phyloP scores from a whole-genome alignment of 176 grass and related monocot genomes.

The Olyra latifolia region DNA sequence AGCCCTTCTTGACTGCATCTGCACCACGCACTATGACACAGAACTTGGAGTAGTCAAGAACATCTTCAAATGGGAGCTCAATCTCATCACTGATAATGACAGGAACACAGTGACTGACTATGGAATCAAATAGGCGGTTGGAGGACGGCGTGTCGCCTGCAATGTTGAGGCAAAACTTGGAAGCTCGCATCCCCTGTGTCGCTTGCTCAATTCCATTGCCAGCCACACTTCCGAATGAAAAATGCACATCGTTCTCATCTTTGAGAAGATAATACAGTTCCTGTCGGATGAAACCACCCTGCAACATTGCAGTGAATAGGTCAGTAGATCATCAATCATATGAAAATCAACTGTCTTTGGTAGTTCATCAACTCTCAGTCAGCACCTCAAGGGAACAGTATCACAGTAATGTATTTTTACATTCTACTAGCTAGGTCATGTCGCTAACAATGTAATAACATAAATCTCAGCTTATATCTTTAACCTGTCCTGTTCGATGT shows the following conservation, averaged over 20 bases:
- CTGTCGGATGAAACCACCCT: constrained; percentile 67
- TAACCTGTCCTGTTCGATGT: not conserved
- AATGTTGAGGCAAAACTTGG: constrained; percentile 73
- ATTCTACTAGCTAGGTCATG: not conserved
- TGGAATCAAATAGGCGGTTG: constrained; percentile 67
- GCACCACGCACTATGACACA: constrained; percentile 46
- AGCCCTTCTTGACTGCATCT: constrained; percentile 59
- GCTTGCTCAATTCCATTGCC: constrained; percentile 53
- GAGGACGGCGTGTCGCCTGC: constrained; percentile 69
- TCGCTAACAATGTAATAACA: not conserved
- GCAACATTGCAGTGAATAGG: constrained; percentile 10
- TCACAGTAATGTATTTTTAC: not conserved
- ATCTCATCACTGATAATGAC: constrained; percentile 67
- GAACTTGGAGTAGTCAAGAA: constrained; percentile 66
- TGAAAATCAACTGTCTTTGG: not conserved
- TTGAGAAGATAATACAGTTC: constrained; percentile 73
- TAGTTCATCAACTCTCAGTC: not conserved
- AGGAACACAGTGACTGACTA: constrained; percentile 63
- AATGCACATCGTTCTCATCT: constrained; percentile 70
- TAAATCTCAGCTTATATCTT: not conserved
- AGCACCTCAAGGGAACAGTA: not conserved
- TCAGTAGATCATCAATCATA: constrained; percentile 13
- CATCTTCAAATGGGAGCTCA: constrained; percentile 68
- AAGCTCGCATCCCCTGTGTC: constrained; percentile 52
- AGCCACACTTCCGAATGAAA: constrained; percentile 64